phyloP scores from a whole-genome alignment of 2,329 filamentous ascomycete genomes.

The Penicillium sp. region DNA sequence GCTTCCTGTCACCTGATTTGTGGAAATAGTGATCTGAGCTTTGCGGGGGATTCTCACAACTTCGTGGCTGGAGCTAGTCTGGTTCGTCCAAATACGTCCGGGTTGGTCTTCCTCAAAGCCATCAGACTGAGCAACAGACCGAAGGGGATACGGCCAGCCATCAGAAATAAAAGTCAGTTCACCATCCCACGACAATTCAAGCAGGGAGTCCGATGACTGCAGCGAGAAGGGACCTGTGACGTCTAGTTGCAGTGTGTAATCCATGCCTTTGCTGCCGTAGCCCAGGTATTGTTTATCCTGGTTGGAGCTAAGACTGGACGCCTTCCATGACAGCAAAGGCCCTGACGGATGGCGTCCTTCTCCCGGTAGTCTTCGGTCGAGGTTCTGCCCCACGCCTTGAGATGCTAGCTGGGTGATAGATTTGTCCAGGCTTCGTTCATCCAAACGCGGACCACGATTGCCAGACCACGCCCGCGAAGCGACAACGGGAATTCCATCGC shows the following conservation, averaged over 20 bases:
- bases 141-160: conserved; percentile 49
- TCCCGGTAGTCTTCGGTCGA: conserved; percentile 36
- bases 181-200: conserved; percentile 37
- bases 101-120: conserved; percentile 48
- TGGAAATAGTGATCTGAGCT: conserved; percentile 42
- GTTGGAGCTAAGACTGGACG: conserved; percentile 35
- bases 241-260: conserved; percentile 53
- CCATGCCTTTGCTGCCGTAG: conserved; percentile 53
- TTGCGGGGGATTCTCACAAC: conserved; percentile 36
- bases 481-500: conserved; percentile 50
- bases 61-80: conserved; percentile 46
- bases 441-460: conserved; percentile 41
- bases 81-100: conserved; percentile 53
- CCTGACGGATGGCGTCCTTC: not conserved
- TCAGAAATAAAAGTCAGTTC: conserved; percentile 45
- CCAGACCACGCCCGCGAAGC: conserved; percentile 55
- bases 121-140: conserved; percentile 42
- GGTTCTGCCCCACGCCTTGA: conserved; percentile 48
- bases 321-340: conserved; percentile 36
- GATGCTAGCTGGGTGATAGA: conserved; percentile 45
- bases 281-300: conserved; percentile 27
- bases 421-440: conserved; percentile 36
- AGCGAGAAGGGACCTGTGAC: conserved; percentile 48
- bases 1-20: conserved; percentile 47
- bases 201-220: conserved; percentile 43